Evolutionary conservation across 2,329 filamentous ascomycete species (phyloP), one percentile per base, ranked within the genome.

Genomic region (Xylariaceae sp.): DNA sequence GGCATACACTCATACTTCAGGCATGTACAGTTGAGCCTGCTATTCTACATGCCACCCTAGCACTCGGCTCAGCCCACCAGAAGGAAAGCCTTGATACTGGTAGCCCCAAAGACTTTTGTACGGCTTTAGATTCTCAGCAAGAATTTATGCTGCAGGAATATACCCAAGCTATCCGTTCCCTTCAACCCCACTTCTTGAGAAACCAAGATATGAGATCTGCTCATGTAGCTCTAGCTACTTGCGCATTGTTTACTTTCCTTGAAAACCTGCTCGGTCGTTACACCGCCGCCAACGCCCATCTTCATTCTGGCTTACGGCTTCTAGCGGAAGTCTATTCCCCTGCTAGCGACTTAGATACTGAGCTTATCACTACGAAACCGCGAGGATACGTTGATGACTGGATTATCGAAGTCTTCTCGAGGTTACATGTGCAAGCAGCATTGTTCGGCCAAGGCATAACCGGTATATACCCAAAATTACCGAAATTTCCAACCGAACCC

Each of bases 261-360:
- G 75, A 74, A 56, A 66, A 71, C 16, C 45, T 76, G 1, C 69
- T 70, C 21, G 77, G 76, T 2, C 71, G 73, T 16, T 76, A 74
- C 33, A 59, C 64, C 6, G 65, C 72, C 0, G 76, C 72, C 11
- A 71, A 75, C 26, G 62, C 65, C 3, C 79, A 82, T 61, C 69
- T 82, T 6, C 70, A 72, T n/a, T 78, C 71, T 36, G 79, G 79
- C 0, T 52, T 80, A 3, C 74, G 67, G 39, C 62, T 80, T 11
- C 60, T 80, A 24, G 49, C 59, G 1, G 48, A 56, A 33, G 26
- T 24, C 1, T 62, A 67, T 19, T 46, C 49, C 12, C 45, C 56
- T 9, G 46, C 49, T 16, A 26, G 31, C 17, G 48, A 39, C 31
- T 36, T 46, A 5, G 23, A 29, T 12, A 47, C 43, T 23, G 29